These are phyloP conservation scores for Aspergillus thermomutatus DNA, from an alignment of 2,329 filamentous ascomycete genomes.

Conservation along the genomic window DNA sequence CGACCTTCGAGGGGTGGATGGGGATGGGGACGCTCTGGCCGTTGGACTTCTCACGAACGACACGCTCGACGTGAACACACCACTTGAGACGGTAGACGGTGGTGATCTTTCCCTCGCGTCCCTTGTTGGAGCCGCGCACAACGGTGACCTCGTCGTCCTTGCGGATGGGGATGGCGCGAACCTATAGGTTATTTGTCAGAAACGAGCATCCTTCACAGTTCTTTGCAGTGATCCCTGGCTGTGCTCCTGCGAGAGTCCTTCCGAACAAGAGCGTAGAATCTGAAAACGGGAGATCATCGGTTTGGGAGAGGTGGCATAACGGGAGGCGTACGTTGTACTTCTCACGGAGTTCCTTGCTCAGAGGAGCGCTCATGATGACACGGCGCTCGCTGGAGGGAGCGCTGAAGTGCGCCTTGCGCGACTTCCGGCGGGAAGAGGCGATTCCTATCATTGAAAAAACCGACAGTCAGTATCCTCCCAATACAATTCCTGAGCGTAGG, in stretches of 20 bases:
- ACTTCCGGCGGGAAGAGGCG: slow-evolving; percentile 89
- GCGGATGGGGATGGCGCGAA: slow-evolving; percentile 93
- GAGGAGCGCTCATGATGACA: slow-evolving; percentile 92
- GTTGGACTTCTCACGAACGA: slow-evolving; percentile 95
- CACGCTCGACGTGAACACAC: slow-evolving; percentile 93
- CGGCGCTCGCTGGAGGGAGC: slow-evolving; percentile 93
- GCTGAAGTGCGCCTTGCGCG: slow-evolving; percentile 96
- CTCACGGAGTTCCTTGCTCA: slow-evolving; percentile 95
- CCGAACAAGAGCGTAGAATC: not conserved
- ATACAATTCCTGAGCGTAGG: not conserved
- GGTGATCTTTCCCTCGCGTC: slow-evolving; percentile 96
- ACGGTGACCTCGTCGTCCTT: slow-evolving; percentile 96
- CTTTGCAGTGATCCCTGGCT: not conserved
- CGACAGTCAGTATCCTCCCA: not conserved
- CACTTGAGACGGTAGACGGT: slow-evolving; percentile 99
- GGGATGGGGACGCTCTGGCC: slow-evolving; percentile 93
- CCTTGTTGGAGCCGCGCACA: slow-evolving; percentile 91
- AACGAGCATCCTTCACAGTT: not conserved
- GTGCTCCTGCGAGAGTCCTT: not conserved
- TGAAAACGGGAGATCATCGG: slow-evolving; percentile 1
- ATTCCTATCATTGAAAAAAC: slow-evolving; percentile 25
- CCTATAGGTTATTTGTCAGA: slow-evolving; percentile 49
- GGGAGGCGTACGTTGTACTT: slow-evolving; percentile 87
- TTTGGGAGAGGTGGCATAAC: not conserved
- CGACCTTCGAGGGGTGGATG: slow-evolving; percentile 93